Evolutionary conservation across 2,329 filamentous ascomycete genomes (phyloP).

Genomic region (Chaetomium globosum): DNA sequence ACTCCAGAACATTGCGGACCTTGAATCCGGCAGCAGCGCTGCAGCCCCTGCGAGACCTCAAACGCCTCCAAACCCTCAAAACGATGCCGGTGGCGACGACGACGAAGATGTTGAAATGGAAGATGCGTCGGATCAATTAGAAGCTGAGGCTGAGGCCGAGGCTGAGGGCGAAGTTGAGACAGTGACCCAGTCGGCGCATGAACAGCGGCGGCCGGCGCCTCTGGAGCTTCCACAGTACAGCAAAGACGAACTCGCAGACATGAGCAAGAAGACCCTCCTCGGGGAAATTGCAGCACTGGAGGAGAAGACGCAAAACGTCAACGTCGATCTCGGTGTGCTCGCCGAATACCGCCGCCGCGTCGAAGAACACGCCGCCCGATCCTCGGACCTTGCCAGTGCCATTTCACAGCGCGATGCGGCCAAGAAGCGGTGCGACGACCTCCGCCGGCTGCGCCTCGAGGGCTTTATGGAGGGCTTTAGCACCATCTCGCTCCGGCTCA

Average conservation of each 20-base stretch:
- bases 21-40: constrained; percentile 49
- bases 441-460: constrained; percentile 85
- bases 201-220: constrained; percentile 42
- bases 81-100: background rate
- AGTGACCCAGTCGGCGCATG: constrained; percentile 36
- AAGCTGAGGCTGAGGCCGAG: constrained; percentile 25
- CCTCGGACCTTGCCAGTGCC: constrained; percentile 79
- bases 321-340: constrained; percentile 80
- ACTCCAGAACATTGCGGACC: constrained; percentile 77
- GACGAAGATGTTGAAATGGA: constrained; percentile 33
- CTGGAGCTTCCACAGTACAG: constrained; percentile 77
- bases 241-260: constrained; percentile 66
- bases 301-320: constrained; percentile 77
- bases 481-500: constrained; percentile 87
- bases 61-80: constrained; percentile 36
- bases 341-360: constrained; percentile 48
- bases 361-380: constrained; percentile 50
- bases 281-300: constrained; percentile 64
- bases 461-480: constrained; percentile 99
- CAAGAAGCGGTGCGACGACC: constrained; percentile 90
- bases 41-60: constrained; percentile 36
- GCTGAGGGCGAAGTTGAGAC: constrained; percentile 39
- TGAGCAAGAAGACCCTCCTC: constrained; percentile 64
- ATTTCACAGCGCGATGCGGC: constrained; percentile 78
- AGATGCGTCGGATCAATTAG: constrained; percentile 37